A percentile compares a stretch with the other conserved stretches of the same genome.
These are phyloP conservation scores for Solanum aculeatissimum DNA, from an alignment of 305 asterid species.

Conservation along the genomic window DNA sequence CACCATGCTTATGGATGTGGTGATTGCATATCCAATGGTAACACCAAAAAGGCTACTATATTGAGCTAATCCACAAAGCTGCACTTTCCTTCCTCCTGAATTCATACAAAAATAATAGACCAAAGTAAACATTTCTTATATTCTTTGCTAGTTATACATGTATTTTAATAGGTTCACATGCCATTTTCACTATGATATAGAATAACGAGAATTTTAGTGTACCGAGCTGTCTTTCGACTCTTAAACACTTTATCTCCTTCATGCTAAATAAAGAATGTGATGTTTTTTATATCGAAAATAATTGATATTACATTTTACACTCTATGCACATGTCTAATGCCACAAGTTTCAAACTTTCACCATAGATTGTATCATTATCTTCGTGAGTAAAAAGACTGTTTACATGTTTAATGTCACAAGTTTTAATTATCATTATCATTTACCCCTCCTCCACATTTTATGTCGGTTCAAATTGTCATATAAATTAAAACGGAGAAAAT, in stretches of 20 bases:
- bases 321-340: no score
- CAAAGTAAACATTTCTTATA: background rate
- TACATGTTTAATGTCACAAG: no score
- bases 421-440: no score
- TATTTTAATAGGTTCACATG: background rate
- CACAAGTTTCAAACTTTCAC: no score
- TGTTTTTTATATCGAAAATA: background rate
- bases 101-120: background rate
- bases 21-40: conserved; percentile 24
- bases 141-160: background rate
- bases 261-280: background rate
- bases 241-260: no score
- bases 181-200: background rate
- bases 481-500: background rate
- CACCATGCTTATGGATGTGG: conserved; percentile 24
- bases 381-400: no score
- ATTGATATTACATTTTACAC: background rate
- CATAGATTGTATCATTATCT: no score
- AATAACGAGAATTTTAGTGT: no score
- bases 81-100: conserved; percentile 20
- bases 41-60: conserved; percentile 21
- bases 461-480: background rate
- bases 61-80: conserved; percentile 26
- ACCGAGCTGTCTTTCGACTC: no score
- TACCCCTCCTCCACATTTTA: background rate